These are phyloP conservation scores for Fusarium ambrosium DNA, from an alignment of 2,329 filamentous ascomycete species.

Conservation along the genomic window DNA sequence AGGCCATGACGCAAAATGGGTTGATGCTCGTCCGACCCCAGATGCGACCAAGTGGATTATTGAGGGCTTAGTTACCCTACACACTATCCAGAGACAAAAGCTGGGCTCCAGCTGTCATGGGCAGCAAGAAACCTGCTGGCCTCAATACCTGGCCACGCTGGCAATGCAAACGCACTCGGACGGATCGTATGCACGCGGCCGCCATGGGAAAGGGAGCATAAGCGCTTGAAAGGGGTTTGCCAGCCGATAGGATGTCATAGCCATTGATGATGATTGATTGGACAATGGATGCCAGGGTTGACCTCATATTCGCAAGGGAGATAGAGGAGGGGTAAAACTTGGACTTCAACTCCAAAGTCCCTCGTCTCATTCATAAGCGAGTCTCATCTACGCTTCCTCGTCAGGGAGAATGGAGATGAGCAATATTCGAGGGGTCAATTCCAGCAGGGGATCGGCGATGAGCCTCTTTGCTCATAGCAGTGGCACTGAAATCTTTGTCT, in stretches of 20 bases:
- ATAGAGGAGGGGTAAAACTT: constrained; percentile 24
- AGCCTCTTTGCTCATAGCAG: background rate
- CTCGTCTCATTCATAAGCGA: constrained; percentile 10
- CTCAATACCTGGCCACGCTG: constrained; percentile 44
- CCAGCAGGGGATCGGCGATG: constrained; percentile 9
- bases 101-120: constrained; percentile 1
- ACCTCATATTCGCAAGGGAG: constrained; percentile 26
- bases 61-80: constrained; percentile 43
- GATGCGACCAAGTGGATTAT: constrained; percentile 39
- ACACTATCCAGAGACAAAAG: constrained; percentile 28
- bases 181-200: constrained; percentile 32
- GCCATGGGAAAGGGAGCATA: constrained; percentile 11
- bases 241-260: constrained; percentile 10
- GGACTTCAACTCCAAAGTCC: constrained; percentile 21
- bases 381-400: constrained; percentile 30
- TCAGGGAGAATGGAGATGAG: constrained; percentile 37
- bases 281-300: constrained; percentile 29
- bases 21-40: constrained; percentile 34
- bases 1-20: constrained; percentile 41
- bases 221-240: constrained; percentile 37
- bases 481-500: constrained; percentile 16
- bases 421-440: constrained; percentile 28
- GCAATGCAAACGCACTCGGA: constrained; percentile 38
- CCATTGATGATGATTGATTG: constrained; percentile 34
- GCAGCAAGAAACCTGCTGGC: constrained; percentile 35